Base-by-base conservation (phyloP, 1,139 yeast species). In the Tardiomyces blankii region DNA sequence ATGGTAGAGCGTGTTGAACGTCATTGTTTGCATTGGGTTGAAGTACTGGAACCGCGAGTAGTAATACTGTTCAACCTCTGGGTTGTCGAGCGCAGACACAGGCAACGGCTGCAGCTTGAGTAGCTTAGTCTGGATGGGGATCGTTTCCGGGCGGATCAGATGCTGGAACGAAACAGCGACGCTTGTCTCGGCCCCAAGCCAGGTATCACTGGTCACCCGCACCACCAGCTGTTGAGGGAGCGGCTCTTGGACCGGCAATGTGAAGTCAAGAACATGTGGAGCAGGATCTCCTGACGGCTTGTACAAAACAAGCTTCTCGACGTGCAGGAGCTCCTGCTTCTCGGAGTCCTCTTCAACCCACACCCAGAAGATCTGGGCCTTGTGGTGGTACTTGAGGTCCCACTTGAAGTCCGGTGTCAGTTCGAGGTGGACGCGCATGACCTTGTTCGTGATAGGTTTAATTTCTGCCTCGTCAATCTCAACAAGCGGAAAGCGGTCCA, bases 1-100 rank as follows among this genome's bases (percentile, higher is more conserved):
- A 60, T 91, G 82, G 64, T 89, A 93, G 41, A 93, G 67, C 0
- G 95, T 77, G 59, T 89, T 95, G 66, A 93, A 93, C 0, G 84
- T 78, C 97, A 91, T 91, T 0, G 97, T 89, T 65, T 93, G 98
- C 96, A 93, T 89, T 5, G 98, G 98, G 60, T 93, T 93, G 72
- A 93, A 93, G 63, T 85, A 91, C 47, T 76, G 76, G 70, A 91
- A 91, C 52, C 77, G 78, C 6, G 64, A 50, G 1, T 68, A 61
- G 61, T 91, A 91, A 39, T 89, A 80, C 2, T 69, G 62, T 60
- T 88, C 96, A 42, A 87, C 65, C 18, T 73, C 69, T 1, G 73
- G 68, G 58, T 88, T 73, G 49, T 88, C 86, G 32, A 91, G 69
- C 0, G 97, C 96, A 1, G 81, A 65, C 0, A 82, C 69, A 0